Conservation (phyloP, 257 asterid genomes). For the Henckelia pumila region DNA sequence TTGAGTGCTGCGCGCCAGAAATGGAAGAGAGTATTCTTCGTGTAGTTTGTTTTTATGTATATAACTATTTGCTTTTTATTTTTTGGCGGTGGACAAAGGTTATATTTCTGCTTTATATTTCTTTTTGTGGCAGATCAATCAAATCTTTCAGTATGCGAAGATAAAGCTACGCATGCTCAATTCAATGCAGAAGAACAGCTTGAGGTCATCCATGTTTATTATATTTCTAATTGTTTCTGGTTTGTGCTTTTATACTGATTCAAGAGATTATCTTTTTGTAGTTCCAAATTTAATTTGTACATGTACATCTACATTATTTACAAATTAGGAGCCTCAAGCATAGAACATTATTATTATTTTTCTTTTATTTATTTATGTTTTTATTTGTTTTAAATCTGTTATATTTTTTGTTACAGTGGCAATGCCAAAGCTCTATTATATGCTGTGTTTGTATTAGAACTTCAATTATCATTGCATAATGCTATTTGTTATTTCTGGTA, state of each 20-base stretch:
- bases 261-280: conserved; percentile 16
- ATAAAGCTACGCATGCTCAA: conserved; percentile 30
- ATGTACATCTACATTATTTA: background rate
- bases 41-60: background rate
- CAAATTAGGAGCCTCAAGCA: background rate
- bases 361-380: too few species aligned
- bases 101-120: conserved; percentile 15
- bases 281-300: background rate
- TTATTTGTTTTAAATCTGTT: too few species aligned
- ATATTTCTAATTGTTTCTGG: conserved; percentile 19
- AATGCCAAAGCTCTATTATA: too few species aligned
- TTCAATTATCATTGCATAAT: conserved; percentile 14
- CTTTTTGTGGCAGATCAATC: conserved; percentile 34
- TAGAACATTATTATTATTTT: too few species aligned
- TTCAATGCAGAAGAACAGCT: conserved; percentile 32
- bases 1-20: too few species aligned
- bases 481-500: background rate
- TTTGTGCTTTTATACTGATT: conserved; percentile 17
- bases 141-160: conserved; percentile 31
- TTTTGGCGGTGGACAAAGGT: background rate
- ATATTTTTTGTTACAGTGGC: too few species aligned
- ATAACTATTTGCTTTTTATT: conserved; percentile 5
- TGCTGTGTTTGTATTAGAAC: conserved; percentile 1
- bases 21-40: too few species aligned
- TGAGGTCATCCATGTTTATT: conserved; percentile 43